Conservation (phyloP, 495 filamentous ascomycete genomes). For the Bathelium albidoporum region DNA sequence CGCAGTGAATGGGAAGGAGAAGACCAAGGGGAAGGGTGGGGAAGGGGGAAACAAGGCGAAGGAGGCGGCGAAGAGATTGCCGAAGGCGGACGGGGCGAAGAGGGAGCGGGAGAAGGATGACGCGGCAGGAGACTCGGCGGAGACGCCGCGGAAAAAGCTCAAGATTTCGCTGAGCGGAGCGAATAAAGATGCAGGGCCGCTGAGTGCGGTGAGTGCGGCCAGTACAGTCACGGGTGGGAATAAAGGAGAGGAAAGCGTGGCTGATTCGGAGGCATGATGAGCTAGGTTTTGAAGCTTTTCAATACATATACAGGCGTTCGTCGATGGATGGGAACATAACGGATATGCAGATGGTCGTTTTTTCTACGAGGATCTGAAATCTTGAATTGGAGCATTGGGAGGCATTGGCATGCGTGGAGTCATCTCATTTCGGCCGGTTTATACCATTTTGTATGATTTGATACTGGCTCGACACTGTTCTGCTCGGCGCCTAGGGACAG, state of each 20-base stretch:
- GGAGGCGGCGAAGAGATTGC: slow-evolving; percentile 1
- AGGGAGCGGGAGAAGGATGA: slow-evolving; percentile 2
- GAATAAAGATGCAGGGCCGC: neutral
- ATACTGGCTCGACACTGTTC: too few species aligned
- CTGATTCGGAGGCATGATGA: neutral
- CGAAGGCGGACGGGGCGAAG: neutral
- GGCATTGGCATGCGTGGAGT: neutral
- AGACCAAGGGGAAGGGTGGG: neutral
- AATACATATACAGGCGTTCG: neutral
- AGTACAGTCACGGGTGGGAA: neutral
- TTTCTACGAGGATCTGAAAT: neutral
- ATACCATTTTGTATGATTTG: neutral
- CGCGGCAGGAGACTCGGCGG: neutral
- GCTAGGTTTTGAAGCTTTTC: neutral
- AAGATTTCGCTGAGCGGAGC: neutral
- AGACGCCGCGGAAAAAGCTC: slow-evolving; percentile 1
- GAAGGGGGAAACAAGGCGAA: neutral
- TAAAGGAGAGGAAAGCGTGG: neutral
- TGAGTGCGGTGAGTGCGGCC: neutral
- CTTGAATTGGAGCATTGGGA: neutral
- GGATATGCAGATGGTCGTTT: neutral
- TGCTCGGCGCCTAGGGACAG: too few species aligned
- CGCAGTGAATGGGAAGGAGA: slow-evolving; percentile 11
- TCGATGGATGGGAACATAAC: neutral
- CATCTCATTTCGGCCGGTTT: neutral